Base-by-base conservation (phyloP, 768 basidiomycete genomes). In the Lyophyllum semitale region DNA sequence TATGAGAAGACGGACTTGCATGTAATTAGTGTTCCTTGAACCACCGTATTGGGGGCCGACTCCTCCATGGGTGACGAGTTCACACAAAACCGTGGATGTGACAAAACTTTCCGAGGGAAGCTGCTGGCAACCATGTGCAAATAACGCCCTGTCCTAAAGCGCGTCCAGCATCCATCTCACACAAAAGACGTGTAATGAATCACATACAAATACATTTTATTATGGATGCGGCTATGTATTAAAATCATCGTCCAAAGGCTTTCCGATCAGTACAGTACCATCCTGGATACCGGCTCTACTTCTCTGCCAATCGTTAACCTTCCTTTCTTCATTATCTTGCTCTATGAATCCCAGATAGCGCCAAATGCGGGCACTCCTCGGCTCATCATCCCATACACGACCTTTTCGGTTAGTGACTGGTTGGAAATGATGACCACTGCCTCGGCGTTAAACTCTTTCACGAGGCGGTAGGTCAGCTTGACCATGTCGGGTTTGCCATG, bases 1-100 rank as follows among this genome's bases (percentile, higher is more conserved):
- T 55, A 55, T 33, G 49, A 61, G 62, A 73, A 74, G 77, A 88
- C 86, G 84, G 84, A 91, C 89, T 88, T 81, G 89, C 89, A 91
- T 85, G 87, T 84, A 72, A 80, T 69, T 58, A 81, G 64, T 25
- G 87, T 83, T 53, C 87, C 86, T 53, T 80, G 73, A 26, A 78
- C 74, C 42, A 91, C 75, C 25, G 78, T 83, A 54, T 67, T 66
- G 44, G 69, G 42, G 43, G 71, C 66, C 23, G 69, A 67, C 27
- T 67, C 55, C 41, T 73, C 67, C 76, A 75, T 75, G 32, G 48
- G 38, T 5, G 27, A 29, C 6, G 22, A 43, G 18, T 38, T 9
- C n/a, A 38, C 2, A 4, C 17, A 30, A 11, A 30, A 30, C 11
- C 11, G 40, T 18, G 6, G 18, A 4, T 5, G 11, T 2, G 4